These are phyloP conservation scores for Pythium angustatum DNA, from an alignment of 352 stramenopile species.

Conservation along the genomic window DNA sequence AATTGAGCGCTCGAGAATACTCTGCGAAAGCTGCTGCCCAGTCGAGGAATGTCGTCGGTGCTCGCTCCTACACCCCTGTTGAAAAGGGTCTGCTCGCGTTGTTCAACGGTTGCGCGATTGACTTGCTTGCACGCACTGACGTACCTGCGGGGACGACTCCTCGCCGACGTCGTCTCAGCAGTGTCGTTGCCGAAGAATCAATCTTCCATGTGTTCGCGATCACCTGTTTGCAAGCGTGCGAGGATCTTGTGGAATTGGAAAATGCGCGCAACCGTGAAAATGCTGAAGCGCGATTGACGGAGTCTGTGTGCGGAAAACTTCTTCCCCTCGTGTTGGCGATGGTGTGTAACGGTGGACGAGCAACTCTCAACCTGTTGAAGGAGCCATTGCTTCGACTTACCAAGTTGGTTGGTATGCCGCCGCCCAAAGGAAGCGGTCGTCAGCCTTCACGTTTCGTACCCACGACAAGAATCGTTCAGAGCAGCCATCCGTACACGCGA, in stretches of 20 bases:
- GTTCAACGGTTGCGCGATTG: slow-evolving; percentile 28
- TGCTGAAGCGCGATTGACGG: not conserved
- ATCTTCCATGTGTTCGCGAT: slow-evolving; percentile 50
- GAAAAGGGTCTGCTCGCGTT: slow-evolving; percentile 20
- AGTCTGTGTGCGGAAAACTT: slow-evolving; percentile 23
- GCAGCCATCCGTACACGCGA: slow-evolving; percentile 63
- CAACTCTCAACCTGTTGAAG: slow-evolving; percentile 1
- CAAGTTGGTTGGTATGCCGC: not conserved
- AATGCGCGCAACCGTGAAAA: not conserved
- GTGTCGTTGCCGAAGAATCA: slow-evolving; percentile 11
- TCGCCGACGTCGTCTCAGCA: slow-evolving; percentile 12
- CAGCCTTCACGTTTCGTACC: not conserved
- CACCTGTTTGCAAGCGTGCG: slow-evolving; percentile 38
- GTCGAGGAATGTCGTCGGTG: not conserved
- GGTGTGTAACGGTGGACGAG: slow-evolving; percentile 18
- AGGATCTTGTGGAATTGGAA: slow-evolving; percentile 4
- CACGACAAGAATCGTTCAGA: slow-evolving; percentile 49
- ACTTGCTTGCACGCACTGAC: slow-evolving; percentile 14
- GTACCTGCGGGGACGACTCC: not conserved
- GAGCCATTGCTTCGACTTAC: slow-evolving; percentile 14
- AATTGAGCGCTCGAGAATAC: slow-evolving; percentile 15
- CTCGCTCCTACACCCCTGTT: slow-evolving; percentile 11
- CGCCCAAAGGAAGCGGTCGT: not conserved
- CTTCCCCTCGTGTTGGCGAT: slow-evolving; percentile 27
- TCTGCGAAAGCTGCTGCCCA: not conserved